A percentile compares a stretch with the other conserved stretches of the same genome.
Conservation (phyloP, 805 yeast genomes). For the Pichia nanzhaoensis region DNA sequence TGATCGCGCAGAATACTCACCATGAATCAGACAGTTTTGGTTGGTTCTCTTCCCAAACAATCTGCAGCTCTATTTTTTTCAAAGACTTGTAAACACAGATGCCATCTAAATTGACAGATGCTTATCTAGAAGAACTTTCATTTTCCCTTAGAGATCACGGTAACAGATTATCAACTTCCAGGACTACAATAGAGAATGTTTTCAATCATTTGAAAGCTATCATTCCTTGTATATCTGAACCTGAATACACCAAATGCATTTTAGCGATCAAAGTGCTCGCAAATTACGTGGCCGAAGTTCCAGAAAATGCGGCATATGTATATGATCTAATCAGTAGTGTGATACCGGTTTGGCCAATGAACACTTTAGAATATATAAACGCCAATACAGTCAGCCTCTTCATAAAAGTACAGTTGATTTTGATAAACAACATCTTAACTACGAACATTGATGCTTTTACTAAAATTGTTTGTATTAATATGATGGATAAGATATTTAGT, state of each 20-base stretch:
- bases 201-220: neutral
- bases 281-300: constrained; percentile 16
- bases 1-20: no score
- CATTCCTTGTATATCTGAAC: neutral
- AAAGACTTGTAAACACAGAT: no score
- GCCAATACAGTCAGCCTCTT: neutral
- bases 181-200: neutral
- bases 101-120: neutral
- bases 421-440: constrained; percentile 7
- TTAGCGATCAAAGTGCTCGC: constrained; percentile 10
- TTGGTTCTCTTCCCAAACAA: no score
- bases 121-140: constrained; percentile 4
- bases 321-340: neutral
- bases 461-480: neutral
- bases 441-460: constrained; percentile 1
- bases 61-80: no score
- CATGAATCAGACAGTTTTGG: no score
- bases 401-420: constrained; percentile 6
- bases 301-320: constrained; percentile 7
- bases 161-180: constrained; percentile 1
- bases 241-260: neutral
- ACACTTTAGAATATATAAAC: neutral
- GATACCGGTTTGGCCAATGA: neutral
- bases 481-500: neutral
- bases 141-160: constrained; percentile 5